Evolutionary conservation across 345 rosid species (phyloP).

Genomic region (Excoecaria agallocha): DNA sequence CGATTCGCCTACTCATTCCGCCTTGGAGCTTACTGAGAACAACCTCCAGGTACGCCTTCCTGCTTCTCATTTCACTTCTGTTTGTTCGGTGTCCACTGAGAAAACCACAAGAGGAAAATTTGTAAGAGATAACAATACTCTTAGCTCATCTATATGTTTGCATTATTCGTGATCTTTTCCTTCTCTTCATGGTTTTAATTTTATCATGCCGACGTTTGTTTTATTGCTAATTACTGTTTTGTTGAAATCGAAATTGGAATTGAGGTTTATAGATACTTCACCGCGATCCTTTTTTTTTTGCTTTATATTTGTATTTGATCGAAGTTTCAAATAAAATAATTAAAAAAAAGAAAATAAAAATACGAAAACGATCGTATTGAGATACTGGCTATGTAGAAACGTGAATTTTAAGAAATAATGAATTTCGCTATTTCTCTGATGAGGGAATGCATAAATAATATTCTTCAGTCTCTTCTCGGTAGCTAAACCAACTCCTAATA

Average conservation of each 20-base stretch:
- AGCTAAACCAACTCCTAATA: background rate
- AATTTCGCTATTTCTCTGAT: too few species aligned
- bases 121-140: background rate
- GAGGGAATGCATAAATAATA: background rate
- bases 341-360: too few species aligned
- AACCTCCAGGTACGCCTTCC: constrained; percentile 46
- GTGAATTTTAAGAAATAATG: too few species aligned
- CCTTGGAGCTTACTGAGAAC: constrained; percentile 35
- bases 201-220: too few species aligned
- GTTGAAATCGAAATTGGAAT: background rate
- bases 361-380: background rate
- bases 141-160: background rate
- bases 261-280: background rate
- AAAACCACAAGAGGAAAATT: background rate
- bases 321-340: too few species aligned
- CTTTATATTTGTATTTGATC: background rate
- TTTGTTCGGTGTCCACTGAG: constrained; percentile 2
- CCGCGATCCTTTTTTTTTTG: background rate
- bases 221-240: background rate
- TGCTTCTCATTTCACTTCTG: background rate
- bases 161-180: background rate
- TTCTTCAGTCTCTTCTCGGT: background rate
- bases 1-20: constrained; percentile 34
- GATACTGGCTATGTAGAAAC: background rate
- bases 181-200: too few species aligned